Evolutionary conservation across 2,329 filamentous ascomycete species (phyloP).

Genomic region (Fusarium sp.): DNA sequence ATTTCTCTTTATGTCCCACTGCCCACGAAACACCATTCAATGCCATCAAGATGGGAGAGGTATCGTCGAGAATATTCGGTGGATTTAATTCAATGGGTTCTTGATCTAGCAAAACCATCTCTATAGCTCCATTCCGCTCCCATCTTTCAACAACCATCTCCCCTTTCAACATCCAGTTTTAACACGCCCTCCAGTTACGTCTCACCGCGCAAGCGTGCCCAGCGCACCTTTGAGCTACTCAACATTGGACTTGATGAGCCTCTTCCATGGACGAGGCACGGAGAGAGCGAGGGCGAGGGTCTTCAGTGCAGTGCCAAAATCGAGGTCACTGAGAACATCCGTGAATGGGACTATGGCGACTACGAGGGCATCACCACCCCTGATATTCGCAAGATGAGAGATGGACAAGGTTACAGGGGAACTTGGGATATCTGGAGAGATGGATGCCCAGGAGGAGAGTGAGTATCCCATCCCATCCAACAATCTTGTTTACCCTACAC

Average conservation of each 20-base stretch:
- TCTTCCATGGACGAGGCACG: constrained; percentile 72
- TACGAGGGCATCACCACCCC: constrained; percentile 82
- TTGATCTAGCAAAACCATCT: not conserved
- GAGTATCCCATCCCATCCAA: constrained; percentile 47
- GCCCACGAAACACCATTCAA: not conserved
- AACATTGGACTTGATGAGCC: constrained; percentile 72
- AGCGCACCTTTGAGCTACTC: constrained; percentile 88
- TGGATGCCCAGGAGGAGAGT: constrained; percentile 86
- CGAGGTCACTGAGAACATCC: constrained; percentile 73
- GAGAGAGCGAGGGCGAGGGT: constrained; percentile 47
- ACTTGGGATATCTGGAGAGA: constrained; percentile 90
- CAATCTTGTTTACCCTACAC: constrained; percentile 9
- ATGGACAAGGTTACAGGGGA: constrained; percentile 62
- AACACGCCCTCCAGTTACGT: constrained; percentile 67
- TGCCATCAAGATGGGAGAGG: not conserved
- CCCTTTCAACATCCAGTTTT: not conserved
- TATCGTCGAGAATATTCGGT: not conserved
- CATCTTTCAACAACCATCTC: not conserved
- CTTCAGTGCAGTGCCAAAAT: constrained; percentile 66
- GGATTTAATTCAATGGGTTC: not conserved
- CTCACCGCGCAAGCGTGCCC: constrained; percentile 83
- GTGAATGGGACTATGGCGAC: constrained; percentile 87
- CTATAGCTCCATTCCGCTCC: not conserved
- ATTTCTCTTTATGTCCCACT: not conserved
- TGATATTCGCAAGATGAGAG: constrained; percentile 68